phyloP scores from a whole-genome alignment of 2,329 filamentous ascomycete genomes.

The Daldinia eschscholtzii region DNA sequence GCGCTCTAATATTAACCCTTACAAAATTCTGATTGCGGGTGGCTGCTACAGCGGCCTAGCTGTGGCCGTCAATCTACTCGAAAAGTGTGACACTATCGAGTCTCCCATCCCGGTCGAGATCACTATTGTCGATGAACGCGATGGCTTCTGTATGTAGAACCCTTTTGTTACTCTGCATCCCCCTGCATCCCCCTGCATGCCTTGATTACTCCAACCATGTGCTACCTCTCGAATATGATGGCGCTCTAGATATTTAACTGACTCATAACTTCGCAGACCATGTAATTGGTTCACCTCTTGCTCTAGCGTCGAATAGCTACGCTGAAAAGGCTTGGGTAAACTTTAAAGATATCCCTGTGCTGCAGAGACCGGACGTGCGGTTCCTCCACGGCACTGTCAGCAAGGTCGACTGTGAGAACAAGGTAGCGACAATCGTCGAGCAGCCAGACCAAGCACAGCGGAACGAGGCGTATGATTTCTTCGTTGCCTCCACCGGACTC shows the following conservation, averaged over 20 bases:
- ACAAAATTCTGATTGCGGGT: constrained; percentile 75
- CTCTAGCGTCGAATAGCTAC: constrained; percentile 73
- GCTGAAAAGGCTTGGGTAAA: constrained; percentile 77
- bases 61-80: constrained; percentile 74
- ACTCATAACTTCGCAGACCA: constrained; percentile 67
- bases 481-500: constrained; percentile 79
- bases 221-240: background rate
- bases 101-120: constrained; percentile 72
- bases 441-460: constrained; percentile 58
- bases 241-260: constrained; percentile 21
- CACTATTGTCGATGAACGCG: constrained; percentile 81
- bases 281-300: constrained; percentile 80
- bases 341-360: constrained; percentile 74
- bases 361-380: constrained; percentile 72
- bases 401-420: constrained; percentile 69
- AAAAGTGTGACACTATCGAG: constrained; percentile 67
- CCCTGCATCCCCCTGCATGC: constrained; percentile 5
- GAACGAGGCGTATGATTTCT: constrained; percentile 75
- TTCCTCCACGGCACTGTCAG: constrained; percentile 75
- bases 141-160: constrained; percentile 79
- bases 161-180: background rate
- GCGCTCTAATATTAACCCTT: constrained; percentile 50
- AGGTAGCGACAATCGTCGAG: constrained; percentile 69
- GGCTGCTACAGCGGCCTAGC: constrained; percentile 80
- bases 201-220: constrained; percentile 4